Evolutionary conservation across 2,329 filamentous ascomycete species (phyloP).

Genomic region (Colletotrichum somersetense): DNA sequence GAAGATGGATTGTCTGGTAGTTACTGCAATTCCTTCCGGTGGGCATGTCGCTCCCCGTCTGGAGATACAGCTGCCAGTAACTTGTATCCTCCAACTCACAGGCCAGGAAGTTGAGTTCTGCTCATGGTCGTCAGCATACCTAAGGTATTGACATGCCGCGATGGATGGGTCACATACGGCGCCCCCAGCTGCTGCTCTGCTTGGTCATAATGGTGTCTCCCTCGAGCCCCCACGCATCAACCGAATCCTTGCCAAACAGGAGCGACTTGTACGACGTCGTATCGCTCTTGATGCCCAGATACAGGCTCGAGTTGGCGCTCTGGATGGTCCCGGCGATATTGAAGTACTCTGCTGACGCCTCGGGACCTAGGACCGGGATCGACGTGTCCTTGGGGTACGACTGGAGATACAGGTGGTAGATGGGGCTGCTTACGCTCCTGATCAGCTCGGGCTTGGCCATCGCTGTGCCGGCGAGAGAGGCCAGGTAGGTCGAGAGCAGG

Average conservation of each 20-base stretch:
- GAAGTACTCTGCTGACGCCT: slow-evolving; percentile 61
- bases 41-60: slow-evolving; percentile 64
- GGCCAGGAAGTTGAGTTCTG: slow-evolving; percentile 65
- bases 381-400: slow-evolving; percentile 57
- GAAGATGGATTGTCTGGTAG: slow-evolving; percentile 67
- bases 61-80: slow-evolving; percentile 65
- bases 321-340: slow-evolving; percentile 63
- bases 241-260: slow-evolving; percentile 55
- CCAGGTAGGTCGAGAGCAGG: slow-evolving; percentile 25
- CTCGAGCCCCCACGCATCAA: slow-evolving; percentile 65
- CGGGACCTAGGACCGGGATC: slow-evolving; percentile 64
- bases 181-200: slow-evolving; percentile 57
- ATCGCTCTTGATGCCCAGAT: slow-evolving; percentile 61
- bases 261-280: slow-evolving; percentile 66
- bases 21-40: slow-evolving; percentile 65
- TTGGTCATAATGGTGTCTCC: slow-evolving; percentile 60
- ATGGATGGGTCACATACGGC: slow-evolving; percentile 48
- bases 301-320: slow-evolving; percentile 61
- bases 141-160: slow-evolving; percentile 21
- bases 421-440: slow-evolving; percentile 61
- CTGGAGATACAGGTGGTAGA: slow-evolving; percentile 67
- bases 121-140: slow-evolving; percentile 36
- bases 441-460: slow-evolving; percentile 61
- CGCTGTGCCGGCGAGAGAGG: slow-evolving; percentile 34
- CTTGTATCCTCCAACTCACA: slow-evolving; percentile 56